A percentile compares a stretch with the other conserved stretches of the same genome.
These are phyloP conservation scores for Rhododendron simsii DNA, from an alignment of 148 eudicot genomes.

Conservation along the genomic window DNA sequence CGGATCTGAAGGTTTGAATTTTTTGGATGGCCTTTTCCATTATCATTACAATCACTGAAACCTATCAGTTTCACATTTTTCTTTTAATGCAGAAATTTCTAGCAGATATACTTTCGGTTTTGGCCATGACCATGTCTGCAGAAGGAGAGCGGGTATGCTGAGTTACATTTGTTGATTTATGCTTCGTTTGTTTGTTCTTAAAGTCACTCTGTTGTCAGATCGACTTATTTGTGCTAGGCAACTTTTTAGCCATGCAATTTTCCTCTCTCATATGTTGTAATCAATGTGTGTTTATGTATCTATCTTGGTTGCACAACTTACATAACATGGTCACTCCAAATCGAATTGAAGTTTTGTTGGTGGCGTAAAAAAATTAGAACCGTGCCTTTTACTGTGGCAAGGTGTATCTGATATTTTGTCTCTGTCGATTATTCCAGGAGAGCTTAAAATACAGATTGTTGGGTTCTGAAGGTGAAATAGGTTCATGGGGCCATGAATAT, in stretches of 20 bases:
- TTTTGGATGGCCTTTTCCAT: background rate
- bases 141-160: constrained; percentile 87
- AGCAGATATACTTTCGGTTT: constrained; percentile 90
- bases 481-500: constrained; percentile 99
- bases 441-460: constrained; percentile 84
- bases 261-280: background rate
- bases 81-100: constrained; percentile 56
- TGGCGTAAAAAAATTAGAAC: background rate
- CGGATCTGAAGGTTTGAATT: constrained; percentile 61
- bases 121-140: constrained; percentile 96
- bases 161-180: constrained; percentile 5
- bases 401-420: constrained; percentile 1
- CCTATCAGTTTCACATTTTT: background rate
- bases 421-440: constrained; percentile 44
- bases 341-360: background rate
- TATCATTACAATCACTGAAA: background rate
- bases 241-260: background rate
- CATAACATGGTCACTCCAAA: background rate
- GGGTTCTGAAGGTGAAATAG: constrained; percentile 94
- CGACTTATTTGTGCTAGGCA: background rate
- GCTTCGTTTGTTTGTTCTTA: background rate
- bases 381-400: background rate
- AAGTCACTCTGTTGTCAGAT: background rate
- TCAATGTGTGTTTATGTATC: background rate
- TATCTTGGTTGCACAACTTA: background rate